Base-by-base conservation (phyloP, 2,329 filamentous ascomycete genomes). In the Ceratocystiopsis sp. region DNA sequence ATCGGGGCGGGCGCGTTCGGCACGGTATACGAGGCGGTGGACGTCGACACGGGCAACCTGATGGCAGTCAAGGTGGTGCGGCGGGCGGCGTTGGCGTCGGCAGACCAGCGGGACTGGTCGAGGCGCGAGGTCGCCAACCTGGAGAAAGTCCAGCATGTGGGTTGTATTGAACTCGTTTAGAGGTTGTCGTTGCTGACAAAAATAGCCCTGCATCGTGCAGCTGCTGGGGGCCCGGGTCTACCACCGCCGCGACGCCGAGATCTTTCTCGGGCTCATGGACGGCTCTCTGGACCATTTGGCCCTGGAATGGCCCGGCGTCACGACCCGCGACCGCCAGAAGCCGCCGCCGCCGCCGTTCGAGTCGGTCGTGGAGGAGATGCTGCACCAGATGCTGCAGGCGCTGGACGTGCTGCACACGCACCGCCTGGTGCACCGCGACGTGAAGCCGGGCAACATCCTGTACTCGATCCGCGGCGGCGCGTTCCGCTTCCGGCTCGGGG, bases 401-500 rank as follows among this genome's bases (percentile, higher is more conserved):
- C 33, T 43, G 2, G 37, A 43, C 12, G 16, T 13, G n/a, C 33
- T 43, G n/a, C 32, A 18, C 9, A 36, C 4, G 6, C 9, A 12
- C 6, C 15, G n/a, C 18, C 36, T 40, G 16, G 15, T 43, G 12
- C 42, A 43, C 42, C 42, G 42, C 3, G 42, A 43, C 33, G 33
- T 43, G 15, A 43, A 43, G 38, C 42, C 37, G 12, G 32, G 10
- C 2, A 43, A 40, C 42, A 43, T 43, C 32, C n/a, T 43, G 11
- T 43, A 40, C n/a, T 14, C 8, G 8, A 11, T 10, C 11, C 33
- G 19, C 6, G 21, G 8, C 15, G 38, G 37, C n/a, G 8, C 13
- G 2, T 42, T 34, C 17, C 19, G 15, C 3, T 43, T 43, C 29
- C 38, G 19, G n/a, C 37, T 43, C 33, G 42, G 37, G 6, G 42